These are phyloP conservation scores for Retiboletus fuscus DNA, from an alignment of 1,284 basidiomycete genomes.

Conservation along the genomic window DNA sequence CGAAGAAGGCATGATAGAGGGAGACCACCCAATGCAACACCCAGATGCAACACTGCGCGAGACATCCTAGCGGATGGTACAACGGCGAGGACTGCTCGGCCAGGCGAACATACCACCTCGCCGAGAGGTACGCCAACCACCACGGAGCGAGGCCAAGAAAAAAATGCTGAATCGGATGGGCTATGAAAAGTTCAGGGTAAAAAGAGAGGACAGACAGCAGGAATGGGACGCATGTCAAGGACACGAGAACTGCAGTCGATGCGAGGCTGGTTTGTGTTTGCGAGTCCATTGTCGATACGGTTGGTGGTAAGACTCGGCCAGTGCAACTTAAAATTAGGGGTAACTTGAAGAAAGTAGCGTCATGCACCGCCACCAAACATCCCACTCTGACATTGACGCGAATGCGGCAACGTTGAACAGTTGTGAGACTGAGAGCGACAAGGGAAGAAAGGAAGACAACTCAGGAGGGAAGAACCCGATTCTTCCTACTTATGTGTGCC, in stretches of 20 bases:
- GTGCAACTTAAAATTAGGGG: constrained; percentile 25
- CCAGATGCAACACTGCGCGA: constrained; percentile 44
- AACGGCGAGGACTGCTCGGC: constrained; percentile 39
- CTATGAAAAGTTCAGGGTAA: constrained; percentile 20
- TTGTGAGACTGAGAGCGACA: too few relatives aligned
- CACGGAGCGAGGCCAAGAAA: constrained; percentile 39
- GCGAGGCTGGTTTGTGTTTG: constrained; percentile 4
- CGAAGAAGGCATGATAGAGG: constrained; percentile 39
- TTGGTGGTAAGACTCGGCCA: background rate
- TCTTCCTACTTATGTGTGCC: too few relatives aligned
- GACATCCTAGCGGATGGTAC: constrained; percentile 45
- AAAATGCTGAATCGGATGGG: constrained; percentile 34
- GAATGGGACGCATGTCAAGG: constrained; percentile 34
- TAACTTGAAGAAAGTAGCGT: background rate
- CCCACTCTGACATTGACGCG: too few relatives aligned
- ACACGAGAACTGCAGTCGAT: constrained; percentile 27
- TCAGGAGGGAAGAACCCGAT: too few relatives aligned
- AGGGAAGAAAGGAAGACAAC: too few relatives aligned
- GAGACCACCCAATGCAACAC: constrained; percentile 43
- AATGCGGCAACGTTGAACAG: too few relatives aligned
- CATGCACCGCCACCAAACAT: constrained; percentile 23
- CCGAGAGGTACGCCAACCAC: constrained; percentile 40
- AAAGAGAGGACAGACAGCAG: constrained; percentile 37
- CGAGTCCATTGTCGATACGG: constrained; percentile 27
- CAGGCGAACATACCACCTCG: constrained; percentile 41